These are phyloP conservation scores for Saussurea involucrata DNA, from an alignment of 129 eudicot genomes.

Conservation along the genomic window DNA sequence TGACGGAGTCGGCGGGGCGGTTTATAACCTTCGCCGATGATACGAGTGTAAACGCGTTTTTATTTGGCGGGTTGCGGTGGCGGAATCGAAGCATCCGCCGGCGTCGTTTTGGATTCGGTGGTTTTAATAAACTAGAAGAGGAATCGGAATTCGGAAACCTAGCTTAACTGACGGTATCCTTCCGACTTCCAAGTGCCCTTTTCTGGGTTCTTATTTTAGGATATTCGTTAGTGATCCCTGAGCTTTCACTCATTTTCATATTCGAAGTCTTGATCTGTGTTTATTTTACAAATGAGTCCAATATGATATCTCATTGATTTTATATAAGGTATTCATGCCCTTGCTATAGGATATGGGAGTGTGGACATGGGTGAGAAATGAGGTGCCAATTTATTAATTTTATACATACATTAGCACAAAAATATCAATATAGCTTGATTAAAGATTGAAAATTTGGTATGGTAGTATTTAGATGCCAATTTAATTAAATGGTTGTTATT, in stretches of 20 bases:
- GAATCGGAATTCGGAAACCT: conserved; percentile 17
- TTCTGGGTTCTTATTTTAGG: background rate
- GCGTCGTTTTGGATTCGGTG: background rate
- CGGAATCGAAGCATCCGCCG: background rate
- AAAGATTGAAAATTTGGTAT: background rate
- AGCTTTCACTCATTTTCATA: conserved; percentile 8
- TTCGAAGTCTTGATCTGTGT: background rate
- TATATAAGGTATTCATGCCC: too few species aligned
- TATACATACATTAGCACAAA: background rate
- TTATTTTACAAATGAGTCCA: background rate
- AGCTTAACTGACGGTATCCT: background rate
- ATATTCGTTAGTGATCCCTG: background rate
- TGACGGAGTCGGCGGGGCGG: background rate
- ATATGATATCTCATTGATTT: background rate
- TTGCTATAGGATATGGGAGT: too few species aligned
- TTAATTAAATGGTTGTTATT: background rate
- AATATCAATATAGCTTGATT: background rate
- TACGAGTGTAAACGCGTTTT: background rate
- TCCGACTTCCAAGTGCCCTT: background rate
- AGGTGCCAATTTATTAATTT: too few species aligned
- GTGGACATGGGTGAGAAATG: too few species aligned
- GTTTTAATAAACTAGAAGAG: background rate
- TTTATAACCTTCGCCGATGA: background rate
- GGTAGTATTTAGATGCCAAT: background rate
- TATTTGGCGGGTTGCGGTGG: background rate